Percentiles rank a stretch among this genome's conserved stretches.
Evolutionary conservation across 208 protist genomes (phyloP).

Genomic region (Naegleria lovaniensis): DNA sequence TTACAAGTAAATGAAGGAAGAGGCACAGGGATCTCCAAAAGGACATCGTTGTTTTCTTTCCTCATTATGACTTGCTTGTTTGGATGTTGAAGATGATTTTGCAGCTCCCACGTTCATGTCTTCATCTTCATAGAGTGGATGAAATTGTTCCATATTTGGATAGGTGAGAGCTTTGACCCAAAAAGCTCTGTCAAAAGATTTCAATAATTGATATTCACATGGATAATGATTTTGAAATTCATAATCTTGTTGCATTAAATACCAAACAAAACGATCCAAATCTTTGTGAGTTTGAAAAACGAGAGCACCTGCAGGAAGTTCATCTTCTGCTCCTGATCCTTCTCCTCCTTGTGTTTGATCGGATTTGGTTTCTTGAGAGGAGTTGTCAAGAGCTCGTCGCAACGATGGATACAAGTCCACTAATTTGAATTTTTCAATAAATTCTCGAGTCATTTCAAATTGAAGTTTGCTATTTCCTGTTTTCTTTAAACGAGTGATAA

Average conservation of each 20-base stretch:
- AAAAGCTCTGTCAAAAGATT: constrained; percentile 17
- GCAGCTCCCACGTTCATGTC: not conserved
- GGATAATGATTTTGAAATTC: not conserved
- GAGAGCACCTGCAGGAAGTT: not conserved
- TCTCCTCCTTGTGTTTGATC: no score
- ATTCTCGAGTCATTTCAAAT: not conserved
- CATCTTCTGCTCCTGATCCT: not conserved
- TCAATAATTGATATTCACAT: not conserved
- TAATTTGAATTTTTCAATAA: not conserved
- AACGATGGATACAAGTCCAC: not conserved
- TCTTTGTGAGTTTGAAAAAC: not conserved
- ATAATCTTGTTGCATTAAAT: not conserved
- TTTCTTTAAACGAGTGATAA: not conserved
- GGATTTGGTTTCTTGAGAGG: no score
- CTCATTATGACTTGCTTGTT: not conserved
- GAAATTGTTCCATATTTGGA: not conserved
- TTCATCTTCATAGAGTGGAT: not conserved
- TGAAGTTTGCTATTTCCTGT: not conserved
- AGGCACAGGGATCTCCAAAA: not conserved
- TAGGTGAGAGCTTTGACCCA: not conserved
- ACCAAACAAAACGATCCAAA: not conserved
- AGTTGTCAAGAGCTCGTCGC: not conserved
- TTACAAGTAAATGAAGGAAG: not conserved
- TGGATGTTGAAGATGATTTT: not conserved
- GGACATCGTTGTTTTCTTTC: not conserved